Conservation (phyloP, 345 rosid species). For the Rhizophora mangle region DNA sequence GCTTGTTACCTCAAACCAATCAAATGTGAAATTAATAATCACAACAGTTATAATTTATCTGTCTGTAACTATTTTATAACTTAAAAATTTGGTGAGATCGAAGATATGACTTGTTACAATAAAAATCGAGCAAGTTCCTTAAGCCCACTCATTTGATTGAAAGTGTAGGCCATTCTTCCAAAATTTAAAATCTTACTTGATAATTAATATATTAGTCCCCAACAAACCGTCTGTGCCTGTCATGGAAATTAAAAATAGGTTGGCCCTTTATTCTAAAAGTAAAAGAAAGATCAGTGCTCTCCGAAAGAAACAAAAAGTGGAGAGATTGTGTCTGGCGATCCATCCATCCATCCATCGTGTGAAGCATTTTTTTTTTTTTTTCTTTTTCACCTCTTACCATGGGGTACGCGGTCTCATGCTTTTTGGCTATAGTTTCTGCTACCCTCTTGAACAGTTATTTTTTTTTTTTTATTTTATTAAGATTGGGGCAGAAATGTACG, state of each 20-base stretch:
- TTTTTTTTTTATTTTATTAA: neutral
- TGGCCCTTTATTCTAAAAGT: conserved; percentile 9
- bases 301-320: conserved; percentile 6
- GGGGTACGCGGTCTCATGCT: neutral
- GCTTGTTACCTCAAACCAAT: too few relatives aligned
- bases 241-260: conserved; percentile 9
- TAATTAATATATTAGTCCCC: too few relatives aligned
- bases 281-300: conserved; percentile 10
- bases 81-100: too few relatives aligned
- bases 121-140: too few relatives aligned
- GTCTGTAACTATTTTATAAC: too few relatives aligned
- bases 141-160: too few relatives aligned
- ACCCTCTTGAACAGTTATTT: neutral
- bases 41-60: too few relatives aligned
- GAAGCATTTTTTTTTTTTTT: neutral
- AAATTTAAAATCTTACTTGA: too few relatives aligned
- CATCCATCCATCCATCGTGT: too few relatives aligned
- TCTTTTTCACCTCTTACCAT: neutral
- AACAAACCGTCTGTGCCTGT: neutral
- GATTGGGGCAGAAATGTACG: conserved; percentile 5
- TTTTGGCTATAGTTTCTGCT: conserved; percentile 9
- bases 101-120: too few relatives aligned
- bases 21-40: too few relatives aligned
- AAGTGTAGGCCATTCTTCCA: too few relatives aligned
- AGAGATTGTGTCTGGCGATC: neutral